Evolutionary conservation across 1,139 yeast species (phyloP).

Genomic region (Candida anutae): DNA sequence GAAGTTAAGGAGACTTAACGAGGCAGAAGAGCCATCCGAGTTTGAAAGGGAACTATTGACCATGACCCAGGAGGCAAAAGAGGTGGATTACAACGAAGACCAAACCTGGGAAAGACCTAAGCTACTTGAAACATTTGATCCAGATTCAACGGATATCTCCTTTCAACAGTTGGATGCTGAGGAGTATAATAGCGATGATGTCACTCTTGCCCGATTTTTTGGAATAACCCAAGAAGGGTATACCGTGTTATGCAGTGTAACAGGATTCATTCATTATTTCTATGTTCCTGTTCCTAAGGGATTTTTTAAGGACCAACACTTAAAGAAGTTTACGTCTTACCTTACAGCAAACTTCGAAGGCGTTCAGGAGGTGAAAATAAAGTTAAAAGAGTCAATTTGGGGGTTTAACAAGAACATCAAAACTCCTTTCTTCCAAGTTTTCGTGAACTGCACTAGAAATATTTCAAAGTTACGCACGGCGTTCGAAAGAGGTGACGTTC

Average conservation of each 20-base stretch:
- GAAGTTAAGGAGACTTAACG: conserved; percentile 19
- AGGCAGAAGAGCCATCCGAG: conserved; percentile 42
- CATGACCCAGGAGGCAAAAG: conserved; percentile 41
- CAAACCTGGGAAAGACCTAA: conserved; percentile 61
- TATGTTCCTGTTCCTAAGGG: conserved; percentile 89
- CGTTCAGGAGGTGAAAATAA: conserved; percentile 55
- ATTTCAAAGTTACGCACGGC: conserved; percentile 64
- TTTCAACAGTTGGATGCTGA: conserved; percentile 97
- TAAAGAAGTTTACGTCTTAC: conserved; percentile 40
- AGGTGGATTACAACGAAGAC: conserved; percentile 28
- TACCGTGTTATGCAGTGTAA: conserved; percentile 83
- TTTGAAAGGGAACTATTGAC: conserved; percentile 59
- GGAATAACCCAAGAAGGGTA: conserved; percentile 88
- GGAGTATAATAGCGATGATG: conserved; percentile 55
- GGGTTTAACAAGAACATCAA: conserved; percentile 78
- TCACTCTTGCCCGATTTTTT: conserved; percentile 70
- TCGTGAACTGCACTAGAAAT: conserved; percentile 55
- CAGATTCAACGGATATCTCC: conserved; percentile 43
- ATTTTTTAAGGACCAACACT: conserved; percentile 48
- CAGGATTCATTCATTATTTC: conserved; percentile 83
- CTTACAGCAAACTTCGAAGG: conserved; percentile 48
- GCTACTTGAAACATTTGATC: conserved; percentile 41
- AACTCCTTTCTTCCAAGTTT: conserved; percentile 72
- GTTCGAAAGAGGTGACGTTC: conserved; percentile 80
- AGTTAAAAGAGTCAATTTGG: conserved; percentile 82